A percentile compares a stretch with the other conserved stretches of the same genome.
Evolutionary conservation across 306 rosid genomes (phyloP).

Genomic region (Prunus mongolica): DNA sequence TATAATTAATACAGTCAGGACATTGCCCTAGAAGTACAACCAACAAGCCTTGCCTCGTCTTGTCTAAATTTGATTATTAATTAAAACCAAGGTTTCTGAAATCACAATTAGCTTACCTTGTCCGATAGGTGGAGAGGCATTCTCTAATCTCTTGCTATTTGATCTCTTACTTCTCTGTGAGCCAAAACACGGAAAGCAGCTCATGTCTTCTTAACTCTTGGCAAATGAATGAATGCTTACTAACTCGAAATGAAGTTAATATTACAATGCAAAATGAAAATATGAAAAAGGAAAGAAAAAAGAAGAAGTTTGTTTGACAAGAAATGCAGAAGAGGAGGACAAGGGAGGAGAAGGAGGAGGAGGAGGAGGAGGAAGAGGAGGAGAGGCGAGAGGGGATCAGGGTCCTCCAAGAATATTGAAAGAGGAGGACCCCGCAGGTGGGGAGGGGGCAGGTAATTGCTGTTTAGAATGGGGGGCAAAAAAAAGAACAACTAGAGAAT

Average conservation of each 20-base stretch:
- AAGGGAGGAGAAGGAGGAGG: background rate
- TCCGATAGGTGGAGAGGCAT: background rate
- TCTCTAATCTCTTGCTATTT: constrained; percentile 37
- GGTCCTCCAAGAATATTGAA: constrained; percentile 68
- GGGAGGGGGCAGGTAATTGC: constrained; percentile 16
- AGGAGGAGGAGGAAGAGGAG: background rate
- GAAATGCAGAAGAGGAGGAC: background rate
- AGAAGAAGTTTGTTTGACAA: background rate
- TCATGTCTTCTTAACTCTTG: constrained; percentile 35
- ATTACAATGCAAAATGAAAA: background rate
- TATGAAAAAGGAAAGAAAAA: background rate
- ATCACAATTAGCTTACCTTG: constrained; percentile 32
- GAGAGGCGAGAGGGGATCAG: constrained; percentile 16
- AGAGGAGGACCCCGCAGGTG: constrained; percentile 65
- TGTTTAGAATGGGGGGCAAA: constrained; percentile 15
- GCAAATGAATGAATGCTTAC: background rate
- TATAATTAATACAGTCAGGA: too few relatives aligned
- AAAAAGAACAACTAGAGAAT: constrained; percentile 23
- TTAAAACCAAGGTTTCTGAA: background rate
- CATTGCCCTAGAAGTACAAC: too few relatives aligned
- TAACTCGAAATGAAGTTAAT: background rate
- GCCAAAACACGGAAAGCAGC: constrained; percentile 77
- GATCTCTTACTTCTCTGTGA: constrained; percentile 52
- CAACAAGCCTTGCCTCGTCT: background rate
- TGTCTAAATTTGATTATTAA: background rate